Conservation (phyloP, 140 eudicot species). For the Anethum foeniculum region DNA sequence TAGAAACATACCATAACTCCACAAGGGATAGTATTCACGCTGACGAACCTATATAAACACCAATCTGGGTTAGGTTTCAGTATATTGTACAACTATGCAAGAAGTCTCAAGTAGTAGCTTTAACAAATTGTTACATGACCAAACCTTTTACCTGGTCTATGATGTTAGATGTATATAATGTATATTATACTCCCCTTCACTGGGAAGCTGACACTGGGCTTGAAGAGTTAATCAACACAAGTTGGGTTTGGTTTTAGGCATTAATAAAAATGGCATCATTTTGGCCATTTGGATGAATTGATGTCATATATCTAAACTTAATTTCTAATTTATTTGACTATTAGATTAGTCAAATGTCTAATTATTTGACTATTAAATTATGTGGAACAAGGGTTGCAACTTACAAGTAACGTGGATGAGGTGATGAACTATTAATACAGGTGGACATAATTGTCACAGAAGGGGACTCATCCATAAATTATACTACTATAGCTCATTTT, state of each 20-base stretch:
- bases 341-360: no score
- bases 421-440: not conserved
- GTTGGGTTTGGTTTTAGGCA: not conserved
- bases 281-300: not conserved
- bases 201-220: not conserved
- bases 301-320: no score
- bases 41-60: not conserved
- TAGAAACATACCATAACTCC: not conserved
- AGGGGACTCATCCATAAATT: not conserved
- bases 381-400: no score
- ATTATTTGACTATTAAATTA: no score
- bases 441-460: not conserved
- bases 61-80: not conserved
- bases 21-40: not conserved
- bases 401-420: no score
- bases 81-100: not conserved
- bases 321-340: no score
- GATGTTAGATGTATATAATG: not conserved
- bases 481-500: not conserved
- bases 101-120: not conserved
- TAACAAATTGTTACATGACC: not conserved
- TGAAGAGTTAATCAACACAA: not conserved
- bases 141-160: not conserved
- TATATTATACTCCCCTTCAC: not conserved
- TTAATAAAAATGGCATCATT: not conserved